A percentile compares a stretch with the other conserved stretches of the same genome.
Conservation (phyloP, 192 early-diverging fungal species). For the Jimgerdemannia lactiflua region DNA sequence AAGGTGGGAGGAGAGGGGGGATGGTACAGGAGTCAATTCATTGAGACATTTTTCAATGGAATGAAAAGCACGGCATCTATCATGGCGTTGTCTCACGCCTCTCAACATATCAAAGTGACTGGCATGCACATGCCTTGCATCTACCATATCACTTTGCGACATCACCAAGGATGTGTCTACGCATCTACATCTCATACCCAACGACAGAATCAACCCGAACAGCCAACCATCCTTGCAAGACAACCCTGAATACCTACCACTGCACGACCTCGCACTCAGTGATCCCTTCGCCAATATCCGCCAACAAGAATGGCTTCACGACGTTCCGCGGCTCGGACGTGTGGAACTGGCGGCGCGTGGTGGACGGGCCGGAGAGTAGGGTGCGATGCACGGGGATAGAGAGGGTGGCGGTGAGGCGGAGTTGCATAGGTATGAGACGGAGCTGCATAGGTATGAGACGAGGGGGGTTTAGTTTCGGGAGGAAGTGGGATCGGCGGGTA, state of each 20-base stretch:
- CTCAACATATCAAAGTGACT: no score
- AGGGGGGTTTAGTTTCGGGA: background rate
- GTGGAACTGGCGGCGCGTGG: background rate
- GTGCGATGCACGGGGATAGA: background rate
- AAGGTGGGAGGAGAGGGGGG: background rate
- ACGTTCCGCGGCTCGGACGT: background rate
- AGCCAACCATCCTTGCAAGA: no score
- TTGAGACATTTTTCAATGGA: no score
- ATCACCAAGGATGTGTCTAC: background rate
- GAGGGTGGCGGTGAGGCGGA: background rate
- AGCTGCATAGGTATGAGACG: background rate
- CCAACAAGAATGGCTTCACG: slow-evolving; percentile 71
- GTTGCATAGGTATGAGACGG: no score
- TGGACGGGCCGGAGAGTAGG: background rate
- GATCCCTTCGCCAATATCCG: slow-evolving; percentile 99
- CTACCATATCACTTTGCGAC: background rate
- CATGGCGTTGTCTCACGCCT: no score
- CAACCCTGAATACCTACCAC: slow-evolving; percentile 57
- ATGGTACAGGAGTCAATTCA: no score
- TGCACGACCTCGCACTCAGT: slow-evolving; percentile 97
- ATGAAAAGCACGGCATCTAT: no score
- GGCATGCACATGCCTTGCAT: background rate
- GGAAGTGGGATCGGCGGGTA: background rate
- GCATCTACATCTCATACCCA: no score
- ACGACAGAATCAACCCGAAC: no score